Evolutionary conservation across 495 filamentous ascomycete species (phyloP).

Genomic region (Gamarada debralockiae): DNA sequence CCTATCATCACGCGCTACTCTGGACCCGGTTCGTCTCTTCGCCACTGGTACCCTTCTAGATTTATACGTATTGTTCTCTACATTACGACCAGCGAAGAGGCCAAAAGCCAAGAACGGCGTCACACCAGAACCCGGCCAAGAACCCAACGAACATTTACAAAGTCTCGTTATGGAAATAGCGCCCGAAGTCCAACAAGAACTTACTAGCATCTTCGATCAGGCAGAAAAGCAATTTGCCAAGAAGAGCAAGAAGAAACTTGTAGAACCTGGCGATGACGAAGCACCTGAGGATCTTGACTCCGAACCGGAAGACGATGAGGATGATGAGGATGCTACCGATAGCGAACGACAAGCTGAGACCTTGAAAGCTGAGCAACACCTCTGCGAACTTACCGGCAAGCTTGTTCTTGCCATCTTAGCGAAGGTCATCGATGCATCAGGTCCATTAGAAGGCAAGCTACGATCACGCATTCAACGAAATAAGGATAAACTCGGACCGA

Average conservation of each 20-base stretch:
- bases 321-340: constrained; percentile 49
- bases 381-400: constrained; percentile 82
- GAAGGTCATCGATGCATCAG: constrained; percentile 62
- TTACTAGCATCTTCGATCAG: constrained; percentile 68
- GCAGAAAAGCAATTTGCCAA: constrained; percentile 75
- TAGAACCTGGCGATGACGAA: constrained; percentile 64
- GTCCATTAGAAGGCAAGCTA: constrained; percentile 54
- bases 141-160: constrained; percentile 46
- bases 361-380: constrained; percentile 70
- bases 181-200: constrained; percentile 49
- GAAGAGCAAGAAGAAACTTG: constrained; percentile 59
- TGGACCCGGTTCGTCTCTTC: constrained; percentile 74
- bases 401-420: constrained; percentile 75
- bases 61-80: constrained; percentile 72
- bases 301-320: constrained; percentile 60
- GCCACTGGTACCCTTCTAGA: constrained; percentile 75
- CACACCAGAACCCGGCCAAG: constrained; percentile 15
- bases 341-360: constrained; percentile 53
- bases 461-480: constrained; percentile 64
- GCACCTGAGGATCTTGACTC: constrained; percentile 52
- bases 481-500: constrained; percentile 60
- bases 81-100: constrained; percentile 49
- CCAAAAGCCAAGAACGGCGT: constrained; percentile 14
- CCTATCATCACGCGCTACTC: constrained; percentile 56
- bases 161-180: constrained; percentile 62